These are phyloP conservation scores for Iris macrosiphon DNA, from an alignment of 106 monocot species.

Conservation along the genomic window DNA sequence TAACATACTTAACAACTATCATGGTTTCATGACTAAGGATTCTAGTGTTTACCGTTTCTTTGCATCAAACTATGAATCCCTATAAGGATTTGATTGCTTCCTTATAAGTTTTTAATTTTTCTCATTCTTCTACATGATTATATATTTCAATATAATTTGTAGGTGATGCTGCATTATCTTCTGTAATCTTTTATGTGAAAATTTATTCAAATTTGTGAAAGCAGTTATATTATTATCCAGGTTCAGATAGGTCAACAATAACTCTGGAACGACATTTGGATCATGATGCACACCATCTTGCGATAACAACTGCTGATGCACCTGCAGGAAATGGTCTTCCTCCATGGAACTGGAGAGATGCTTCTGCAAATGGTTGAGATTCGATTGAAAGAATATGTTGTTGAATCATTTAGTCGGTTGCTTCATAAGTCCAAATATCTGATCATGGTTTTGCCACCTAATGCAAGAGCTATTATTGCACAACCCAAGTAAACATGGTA, in stretches of 20 bases:
- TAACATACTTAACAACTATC: too few species aligned
- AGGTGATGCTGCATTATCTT: background rate
- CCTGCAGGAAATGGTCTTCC: slow-evolving; percentile 62
- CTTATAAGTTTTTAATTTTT: too few species aligned
- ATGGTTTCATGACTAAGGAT: too few species aligned
- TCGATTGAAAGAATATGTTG: background rate
- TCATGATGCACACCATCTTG: slow-evolving; percentile 70
- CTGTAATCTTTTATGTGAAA: background rate
- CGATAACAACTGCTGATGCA: slow-evolving; percentile 82
- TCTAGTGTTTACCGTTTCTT: too few species aligned
- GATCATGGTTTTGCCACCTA: too few species aligned
- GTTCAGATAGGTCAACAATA: slow-evolving; percentile 61
- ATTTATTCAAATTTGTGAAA: background rate
- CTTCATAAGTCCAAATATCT: too few species aligned
- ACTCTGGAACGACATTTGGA: slow-evolving; percentile 74
- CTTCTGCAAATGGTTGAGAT: slow-evolving; percentile 70
- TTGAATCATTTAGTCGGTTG: too few species aligned
- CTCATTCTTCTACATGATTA: background rate
- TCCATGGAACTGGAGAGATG: slow-evolving; percentile 97
- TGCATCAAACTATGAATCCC: background rate
- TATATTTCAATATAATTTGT: background rate
- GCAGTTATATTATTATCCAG: slow-evolving; percentile 31
- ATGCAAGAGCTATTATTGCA: too few species aligned
- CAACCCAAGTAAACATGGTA: too few species aligned
- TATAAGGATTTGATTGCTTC: too few species aligned